A percentile compares a stretch with the other conserved stretches of the same genome.
phyloP scores from a whole-genome alignment of 495 filamentous ascomycete genomes.

The Sordaria brevicollis region DNA sequence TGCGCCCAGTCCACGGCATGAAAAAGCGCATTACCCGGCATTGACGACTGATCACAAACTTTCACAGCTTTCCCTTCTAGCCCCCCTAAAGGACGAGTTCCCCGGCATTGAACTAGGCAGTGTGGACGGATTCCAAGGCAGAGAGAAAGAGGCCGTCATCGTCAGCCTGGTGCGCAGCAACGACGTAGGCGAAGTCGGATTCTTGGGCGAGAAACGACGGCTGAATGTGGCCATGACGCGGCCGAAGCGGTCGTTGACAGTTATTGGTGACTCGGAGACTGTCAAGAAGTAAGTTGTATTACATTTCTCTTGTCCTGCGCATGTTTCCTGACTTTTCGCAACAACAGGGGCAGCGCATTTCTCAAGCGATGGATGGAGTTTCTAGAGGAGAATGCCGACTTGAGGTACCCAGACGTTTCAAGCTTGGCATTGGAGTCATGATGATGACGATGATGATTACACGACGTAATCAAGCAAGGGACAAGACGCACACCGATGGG shows the following conservation, averaged over 20 bases:
- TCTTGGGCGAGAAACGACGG: conserved; percentile 84
- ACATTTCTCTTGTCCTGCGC: conserved; percentile 2
- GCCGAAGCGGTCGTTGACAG: conserved; percentile 77
- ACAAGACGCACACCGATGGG: too few relatives aligned
- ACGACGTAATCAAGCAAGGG: background rate
- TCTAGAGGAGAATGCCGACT: conserved; percentile 73
- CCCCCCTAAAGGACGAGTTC: conserved; percentile 67
- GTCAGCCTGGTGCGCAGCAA: conserved; percentile 89
- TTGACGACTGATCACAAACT: background rate
- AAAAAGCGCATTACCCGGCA: conserved; percentile 5
- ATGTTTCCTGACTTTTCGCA: conserved; percentile 9
- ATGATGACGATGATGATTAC: background rate
- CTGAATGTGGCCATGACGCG: conserved; percentile 97
- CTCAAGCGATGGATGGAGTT: conserved; percentile 83
- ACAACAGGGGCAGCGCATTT: conserved; percentile 61
- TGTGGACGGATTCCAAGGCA: conserved; percentile 93
- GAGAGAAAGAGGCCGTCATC: conserved; percentile 93
- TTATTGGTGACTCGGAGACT: conserved; percentile 90
- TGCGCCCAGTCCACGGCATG: background rate
- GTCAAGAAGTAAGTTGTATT: conserved; percentile 57
- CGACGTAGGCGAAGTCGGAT: conserved; percentile 75
- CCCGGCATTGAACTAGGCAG: conserved; percentile 84
- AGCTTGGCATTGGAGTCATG: conserved; percentile 30
- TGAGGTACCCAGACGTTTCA: conserved; percentile 68
- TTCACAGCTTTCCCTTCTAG: conserved; percentile 58